Evolutionary conservation across 805 yeast species (phyloP), one percentile per base, ranked within the genome.

Genomic region (Cyberlindnera mycetangii): DNA sequence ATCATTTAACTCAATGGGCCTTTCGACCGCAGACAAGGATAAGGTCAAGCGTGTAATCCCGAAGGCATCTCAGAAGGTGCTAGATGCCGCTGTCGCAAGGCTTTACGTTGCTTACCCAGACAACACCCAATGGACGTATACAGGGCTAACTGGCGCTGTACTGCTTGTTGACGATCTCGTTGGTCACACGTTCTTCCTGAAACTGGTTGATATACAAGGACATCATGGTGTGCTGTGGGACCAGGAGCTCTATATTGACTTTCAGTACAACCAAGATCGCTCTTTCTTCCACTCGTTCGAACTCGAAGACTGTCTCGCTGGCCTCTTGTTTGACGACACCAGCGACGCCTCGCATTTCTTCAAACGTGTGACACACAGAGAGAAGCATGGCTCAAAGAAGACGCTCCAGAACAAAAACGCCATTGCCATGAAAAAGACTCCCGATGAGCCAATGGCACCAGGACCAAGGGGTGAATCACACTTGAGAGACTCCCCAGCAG

Each of bases 251-350:
- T 92, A 87, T 58, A 82, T 88, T 11, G 84, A 87, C 56, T 89
- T 93, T 64, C 83, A 83, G 55, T 93, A 93, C 66, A 79, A 86
- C 59, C 98, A 93, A 65, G 99, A 93, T 64, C 77, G 99, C 25
- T 81, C 95, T 32, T 93, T 88, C 66, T 93, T 93, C 74, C 98
- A 93, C 63, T 75, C 95, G 7, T 93, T 93, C 67, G 99, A 93
- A 68, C 71, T 89, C 37, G 98, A 93, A 55, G 95, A 87, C 18
- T 90, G 96, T 61, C 74, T 73, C 41, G 89, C 81, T 10, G 99
- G 98, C 0, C 70, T 93, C 18, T 66, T 93, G 41, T 93, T 93
- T 63, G 96, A 89, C 54, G 97, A 92, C 66, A 79, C 85, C 44
- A 72, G 70, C 41, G 99, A 93, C 55, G 98, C 98, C 0, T 69